phyloP scores from a whole-genome alignment of 2,329 filamentous ascomycete species.

The Cladosporium halotolerans region DNA sequence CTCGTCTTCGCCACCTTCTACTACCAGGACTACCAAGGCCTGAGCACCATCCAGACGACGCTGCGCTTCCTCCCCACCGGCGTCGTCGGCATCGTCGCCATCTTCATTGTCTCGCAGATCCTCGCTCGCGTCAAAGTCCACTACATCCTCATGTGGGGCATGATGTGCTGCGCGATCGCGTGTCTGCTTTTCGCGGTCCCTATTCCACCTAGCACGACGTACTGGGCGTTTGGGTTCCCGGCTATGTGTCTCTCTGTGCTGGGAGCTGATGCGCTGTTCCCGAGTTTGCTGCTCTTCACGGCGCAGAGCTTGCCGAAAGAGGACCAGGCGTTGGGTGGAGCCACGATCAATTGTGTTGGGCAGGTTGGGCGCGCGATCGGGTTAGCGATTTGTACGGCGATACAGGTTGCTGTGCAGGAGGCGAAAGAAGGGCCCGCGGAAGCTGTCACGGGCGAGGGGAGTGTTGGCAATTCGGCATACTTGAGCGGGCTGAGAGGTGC shows the following conservation, averaged over 20 bases:
- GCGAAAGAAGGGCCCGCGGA: slow-evolving; percentile 23
- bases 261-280: slow-evolving; percentile 62
- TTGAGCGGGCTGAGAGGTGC: slow-evolving; percentile 34
- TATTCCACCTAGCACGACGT: slow-evolving; percentile 54
- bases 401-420: slow-evolving; percentile 54
- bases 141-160: slow-evolving; percentile 53
- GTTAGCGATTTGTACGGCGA: slow-evolving; percentile 57
- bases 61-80: slow-evolving; percentile 63
- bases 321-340: slow-evolving; percentile 63
- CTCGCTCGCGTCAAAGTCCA: slow-evolving; percentile 53
- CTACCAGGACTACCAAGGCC: slow-evolving; percentile 61
- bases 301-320: slow-evolving; percentile 55
- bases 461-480: slow-evolving; percentile 24
- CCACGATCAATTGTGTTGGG: slow-evolving; percentile 60
- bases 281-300: slow-evolving; percentile 59
- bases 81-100: slow-evolving; percentile 52
- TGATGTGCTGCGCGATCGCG: slow-evolving; percentile 48
- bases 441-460: slow-evolving; percentile 24
- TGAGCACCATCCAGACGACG: slow-evolving; percentile 59
- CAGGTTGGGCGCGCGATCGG: slow-evolving; percentile 62
- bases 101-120: slow-evolving; percentile 51
- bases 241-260: slow-evolving; percentile 61
- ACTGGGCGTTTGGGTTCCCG: slow-evolving; percentile 61
- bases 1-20: slow-evolving; percentile 62
- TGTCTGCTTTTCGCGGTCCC: slow-evolving; percentile 59